A percentile compares a stretch with the other conserved stretches of the same genome.
Conservation (phyloP, 306 rosid genomes). For the Fragaria ananassa region DNA sequence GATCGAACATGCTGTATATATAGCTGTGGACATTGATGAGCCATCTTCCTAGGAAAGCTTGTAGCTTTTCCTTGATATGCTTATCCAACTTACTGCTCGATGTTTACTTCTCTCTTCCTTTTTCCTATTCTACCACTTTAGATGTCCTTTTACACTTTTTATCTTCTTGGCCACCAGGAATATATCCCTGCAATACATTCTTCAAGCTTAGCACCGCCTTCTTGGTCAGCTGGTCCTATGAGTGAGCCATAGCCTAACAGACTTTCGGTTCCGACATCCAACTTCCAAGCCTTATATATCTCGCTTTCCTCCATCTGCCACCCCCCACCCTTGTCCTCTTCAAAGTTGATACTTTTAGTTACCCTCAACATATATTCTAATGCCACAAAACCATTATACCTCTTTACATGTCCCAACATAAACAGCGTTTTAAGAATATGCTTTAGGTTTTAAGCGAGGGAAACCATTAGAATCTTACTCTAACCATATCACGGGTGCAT, state of each 20-base stretch:
- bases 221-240: not conserved
- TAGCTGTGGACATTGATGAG: conserved; percentile 14
- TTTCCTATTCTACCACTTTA: not conserved
- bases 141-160: conserved; percentile 5
- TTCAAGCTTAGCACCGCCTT: not conserved
- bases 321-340: not conserved
- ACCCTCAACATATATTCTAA: not conserved
- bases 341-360: not conserved
- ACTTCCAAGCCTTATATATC: not conserved
- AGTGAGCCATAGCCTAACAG: not conserved
- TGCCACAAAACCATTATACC: not conserved
- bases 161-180: conserved; percentile 21
- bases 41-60: conserved; percentile 15
- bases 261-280: not conserved
- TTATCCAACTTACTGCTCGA: not conserved
- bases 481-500: not conserved
- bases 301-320: not conserved
- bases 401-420: not conserved
- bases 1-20: not conserved
- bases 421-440: not conserved
- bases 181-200: conserved; percentile 13
- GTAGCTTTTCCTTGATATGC: not conserved
- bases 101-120: not conserved
- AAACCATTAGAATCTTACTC: not conserved
- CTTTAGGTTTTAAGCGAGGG: not conserved